Evolutionary conservation across 805 yeast genomes (phyloP), one percentile per base, ranked within the genome.

Genomic region (Ascoidea asiatica): DNA sequence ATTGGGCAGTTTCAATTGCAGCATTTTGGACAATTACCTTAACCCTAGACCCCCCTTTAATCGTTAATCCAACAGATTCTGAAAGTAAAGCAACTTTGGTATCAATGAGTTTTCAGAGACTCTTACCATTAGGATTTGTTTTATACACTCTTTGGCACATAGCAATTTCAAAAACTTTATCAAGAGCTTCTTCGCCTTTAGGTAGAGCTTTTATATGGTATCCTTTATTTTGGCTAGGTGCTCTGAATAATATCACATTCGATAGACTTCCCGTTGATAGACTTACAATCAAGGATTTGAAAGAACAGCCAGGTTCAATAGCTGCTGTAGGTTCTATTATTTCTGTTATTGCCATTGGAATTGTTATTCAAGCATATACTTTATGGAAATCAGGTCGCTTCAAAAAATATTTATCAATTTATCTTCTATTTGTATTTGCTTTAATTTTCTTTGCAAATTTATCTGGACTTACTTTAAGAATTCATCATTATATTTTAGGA

Each of bases 181-280:
- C 57, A 22, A 56, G 60, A n/a, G 51, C 51, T 5, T 63, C 68
- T 0, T 66, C 73, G 0, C 65, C 69, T 0, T n/a, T 66, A n/a
- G 54, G 61, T 4, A 69, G 65, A 44, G 39, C 58, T 1, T 18
- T 58, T 0, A 21, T 64, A 20, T 89, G 95, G 92, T 83, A 82
- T 50, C 82, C 89, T 0, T 66, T 81, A 2, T 82, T 82, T 56
- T 86, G 95, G 94, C 53, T 84, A 2, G 95, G 96, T 1, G 69
- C 84, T 33, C 68, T 88, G 54, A 88, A 89, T 59, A 89, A 87
- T 60, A 71, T 85, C 53, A 86, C 95, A 0, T 87, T 90, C 62
- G 97, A 88, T 56, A 65, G 89, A 48, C 62, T 90, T 8, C 95
- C 97, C 0, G 79, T 89, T 8, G 97, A 90, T 57, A 67, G 98